These are phyloP conservation scores for Botrytis squamosa DNA, from an alignment of 2,329 filamentous ascomycete genomes.

Conservation along the genomic window DNA sequence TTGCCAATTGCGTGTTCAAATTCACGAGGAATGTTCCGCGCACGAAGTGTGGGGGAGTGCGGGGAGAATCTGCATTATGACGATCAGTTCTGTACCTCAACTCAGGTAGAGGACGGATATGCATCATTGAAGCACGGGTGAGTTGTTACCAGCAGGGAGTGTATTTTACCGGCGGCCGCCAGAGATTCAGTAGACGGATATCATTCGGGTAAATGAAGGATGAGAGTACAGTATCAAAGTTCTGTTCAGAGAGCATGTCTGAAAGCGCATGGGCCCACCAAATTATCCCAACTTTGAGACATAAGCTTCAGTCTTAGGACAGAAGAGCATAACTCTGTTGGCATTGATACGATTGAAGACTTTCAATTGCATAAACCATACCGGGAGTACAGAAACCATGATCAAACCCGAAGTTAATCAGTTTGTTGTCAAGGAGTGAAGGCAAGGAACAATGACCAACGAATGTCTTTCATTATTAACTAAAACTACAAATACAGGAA, in stretches of 20 bases:
- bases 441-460: not conserved
- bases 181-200: not conserved
- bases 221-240: not conserved
- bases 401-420: not conserved
- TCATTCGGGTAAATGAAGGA: not conserved
- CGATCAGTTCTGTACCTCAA: not conserved
- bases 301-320: not conserved
- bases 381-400: not conserved
- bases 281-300: not conserved
- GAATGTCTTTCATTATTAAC: not conserved
- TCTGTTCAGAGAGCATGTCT: not conserved
- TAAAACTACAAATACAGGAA: not conserved
- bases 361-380: not conserved
- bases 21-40: not conserved
- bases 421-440: not conserved
- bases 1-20: not conserved
- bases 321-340: not conserved
- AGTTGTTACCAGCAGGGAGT: not conserved
- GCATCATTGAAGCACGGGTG: not conserved
- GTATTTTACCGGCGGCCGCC: conserved; percentile 4
- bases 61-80: not conserved
- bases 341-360: not conserved
- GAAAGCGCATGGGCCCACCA: not conserved
- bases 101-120: not conserved
- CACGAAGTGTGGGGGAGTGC: not conserved